phyloP scores from a whole-genome alignment of 1,284 basidiomycete genomes.

The Veloboletus limbatus region DNA sequence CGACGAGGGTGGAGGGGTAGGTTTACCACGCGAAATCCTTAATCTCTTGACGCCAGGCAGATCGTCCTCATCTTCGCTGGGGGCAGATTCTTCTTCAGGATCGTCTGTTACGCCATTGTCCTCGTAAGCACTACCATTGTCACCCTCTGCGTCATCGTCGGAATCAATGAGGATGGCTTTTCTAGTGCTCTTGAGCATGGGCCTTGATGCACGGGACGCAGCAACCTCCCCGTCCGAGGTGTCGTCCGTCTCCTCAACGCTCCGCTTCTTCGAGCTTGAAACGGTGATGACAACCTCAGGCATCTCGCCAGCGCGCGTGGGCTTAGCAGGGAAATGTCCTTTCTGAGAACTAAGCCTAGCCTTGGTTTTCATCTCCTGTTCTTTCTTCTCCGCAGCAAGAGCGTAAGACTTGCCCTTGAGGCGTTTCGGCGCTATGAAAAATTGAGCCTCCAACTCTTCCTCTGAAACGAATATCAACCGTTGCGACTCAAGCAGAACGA shows the following conservation, averaged over 20 bases:
- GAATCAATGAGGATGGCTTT: conserved; percentile 44
- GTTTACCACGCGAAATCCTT: conserved; percentile 23
- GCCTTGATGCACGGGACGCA: conserved; percentile 34
- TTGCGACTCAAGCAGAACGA: conserved; percentile 5
- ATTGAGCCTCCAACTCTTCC: conserved; percentile 46
- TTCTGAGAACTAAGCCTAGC: conserved; percentile 6
- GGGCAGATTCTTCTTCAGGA: conserved; percentile 19
- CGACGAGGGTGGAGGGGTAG: conserved; percentile 30
- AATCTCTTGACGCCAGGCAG: conserved; percentile 20
- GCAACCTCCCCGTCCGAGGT: conserved; percentile 37
- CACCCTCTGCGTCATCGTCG: conserved; percentile 37
- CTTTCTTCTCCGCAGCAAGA: conserved; percentile 44
- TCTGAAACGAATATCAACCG: conserved; percentile 30
- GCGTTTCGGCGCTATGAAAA: conserved; percentile 58
- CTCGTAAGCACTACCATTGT: conserved; percentile 27
- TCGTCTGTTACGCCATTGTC: conserved; percentile 7
- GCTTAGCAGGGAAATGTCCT: conserved; percentile 29
- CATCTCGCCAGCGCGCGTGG: conserved; percentile 41
- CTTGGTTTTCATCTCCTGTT: conserved; percentile 20
- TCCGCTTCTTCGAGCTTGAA: conserved; percentile 16
- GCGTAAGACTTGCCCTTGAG: conserved; percentile 72
- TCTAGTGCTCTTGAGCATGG: conserved; percentile 36
- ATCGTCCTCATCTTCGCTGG: conserved; percentile 27
- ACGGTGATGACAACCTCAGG: conserved; percentile 53
- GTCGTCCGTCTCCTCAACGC: conserved; percentile 23